Percentiles rank a stretch among this genome's conserved stretches.
Evolutionary conservation across 306 rosid species (phyloP).

Genomic region (Styphnolobium japonicum): DNA sequence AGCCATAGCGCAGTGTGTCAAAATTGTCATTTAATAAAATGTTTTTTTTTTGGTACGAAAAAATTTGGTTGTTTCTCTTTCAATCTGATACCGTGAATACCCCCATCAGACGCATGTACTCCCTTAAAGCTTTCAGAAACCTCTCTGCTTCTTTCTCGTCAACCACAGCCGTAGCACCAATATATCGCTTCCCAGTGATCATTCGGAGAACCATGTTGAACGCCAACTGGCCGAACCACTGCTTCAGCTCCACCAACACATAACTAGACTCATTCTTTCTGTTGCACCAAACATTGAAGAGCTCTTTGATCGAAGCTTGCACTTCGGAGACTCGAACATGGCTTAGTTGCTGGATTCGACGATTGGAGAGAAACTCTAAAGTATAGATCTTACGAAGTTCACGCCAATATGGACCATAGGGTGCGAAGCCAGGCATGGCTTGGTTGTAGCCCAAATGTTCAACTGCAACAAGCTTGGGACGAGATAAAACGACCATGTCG

Average conservation of each 20-base stretch:
- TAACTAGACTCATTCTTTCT: neutral
- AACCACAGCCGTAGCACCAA: accelerated
- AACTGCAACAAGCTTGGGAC: neutral
- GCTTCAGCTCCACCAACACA: neutral
- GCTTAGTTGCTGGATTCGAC: neutral
- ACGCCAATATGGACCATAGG: constrained; percentile 35
- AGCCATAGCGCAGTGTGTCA: too few species aligned
- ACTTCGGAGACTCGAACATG: neutral
- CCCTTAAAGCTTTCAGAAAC: neutral
- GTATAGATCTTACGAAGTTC: neutral
- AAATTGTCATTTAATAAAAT: too few species aligned
- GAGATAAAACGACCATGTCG: constrained; percentile 13
- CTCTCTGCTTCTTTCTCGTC: neutral
- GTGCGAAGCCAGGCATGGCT: neutral
- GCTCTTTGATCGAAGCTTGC: neutral
- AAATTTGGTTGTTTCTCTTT: too few species aligned
- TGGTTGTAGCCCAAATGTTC: neutral
- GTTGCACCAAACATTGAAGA: neutral
- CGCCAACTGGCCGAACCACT: neutral
- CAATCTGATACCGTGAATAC: neutral
- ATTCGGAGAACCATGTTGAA: constrained; percentile 6
- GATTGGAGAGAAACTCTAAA: neutral
- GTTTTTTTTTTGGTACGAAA: too few species aligned
- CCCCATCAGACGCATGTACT: neutral
- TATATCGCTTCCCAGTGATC: neutral